Percentiles rank a stretch among this genome's conserved stretches.
phyloP scores from a whole-genome alignment of 495 filamentous ascomycete genomes.

The Echria macrotheca region DNA sequence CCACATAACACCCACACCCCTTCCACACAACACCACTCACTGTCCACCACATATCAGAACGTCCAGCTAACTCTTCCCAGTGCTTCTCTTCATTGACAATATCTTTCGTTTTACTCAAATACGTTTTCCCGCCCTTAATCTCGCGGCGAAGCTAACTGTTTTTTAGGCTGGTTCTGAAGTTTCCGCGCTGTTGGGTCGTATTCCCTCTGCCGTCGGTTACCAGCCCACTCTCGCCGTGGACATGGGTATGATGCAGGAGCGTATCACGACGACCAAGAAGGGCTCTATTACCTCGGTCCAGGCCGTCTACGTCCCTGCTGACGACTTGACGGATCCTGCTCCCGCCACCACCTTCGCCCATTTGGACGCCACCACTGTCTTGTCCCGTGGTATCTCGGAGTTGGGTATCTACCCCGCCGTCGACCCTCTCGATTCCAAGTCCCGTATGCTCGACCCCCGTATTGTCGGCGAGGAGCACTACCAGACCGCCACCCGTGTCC shows the following conservation, averaged over 20 bases:
- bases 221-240: conserved; percentile 99
- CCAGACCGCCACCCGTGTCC: conserved; percentile 85
- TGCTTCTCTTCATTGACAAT: conserved; percentile 99
- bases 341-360: conserved; percentile 99
- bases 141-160: too few relatives aligned
- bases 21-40: too few relatives aligned
- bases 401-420: conserved; percentile 99
- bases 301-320: conserved; percentile 99
- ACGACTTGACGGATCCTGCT: conserved; percentile 99
- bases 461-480: conserved; percentile 98
- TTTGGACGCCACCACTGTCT: conserved; percentile 99
- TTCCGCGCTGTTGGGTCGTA: conserved; percentile 98
- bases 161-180: conserved; percentile 99
- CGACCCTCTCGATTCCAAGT: conserved; percentile 99
- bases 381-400: conserved; percentile 99
- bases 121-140: too few relatives aligned
- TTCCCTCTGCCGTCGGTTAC: conserved; percentile 99
- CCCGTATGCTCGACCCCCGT: conserved; percentile 98
- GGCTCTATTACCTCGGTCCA: conserved; percentile 99
- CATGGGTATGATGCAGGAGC: conserved; percentile 99
- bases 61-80: too few relatives aligned
- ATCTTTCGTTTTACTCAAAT: conserved; percentile 99
- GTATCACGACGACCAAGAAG: conserved; percentile 99
- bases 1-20: too few relatives aligned
- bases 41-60: too few relatives aligned